These are phyloP conservation scores for Cytospora piceicola DNA, from an alignment of 2,329 filamentous ascomycete species.

Conservation along the genomic window DNA sequence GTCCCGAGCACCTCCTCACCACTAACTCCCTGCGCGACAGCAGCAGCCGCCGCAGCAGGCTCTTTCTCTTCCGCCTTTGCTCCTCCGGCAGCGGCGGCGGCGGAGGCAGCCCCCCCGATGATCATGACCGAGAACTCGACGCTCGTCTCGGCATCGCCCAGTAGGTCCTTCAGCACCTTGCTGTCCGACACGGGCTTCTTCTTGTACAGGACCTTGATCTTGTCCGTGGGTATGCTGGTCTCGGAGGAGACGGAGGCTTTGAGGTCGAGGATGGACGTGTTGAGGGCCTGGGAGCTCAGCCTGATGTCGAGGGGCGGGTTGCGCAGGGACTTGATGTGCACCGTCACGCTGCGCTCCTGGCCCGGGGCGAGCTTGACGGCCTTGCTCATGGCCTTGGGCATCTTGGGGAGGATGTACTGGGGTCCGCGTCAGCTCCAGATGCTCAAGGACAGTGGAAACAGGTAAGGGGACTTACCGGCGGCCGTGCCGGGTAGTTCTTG, in stretches of 20 bases:
- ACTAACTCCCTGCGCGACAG: constrained; percentile 57
- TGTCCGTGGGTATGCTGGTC: constrained; percentile 68
- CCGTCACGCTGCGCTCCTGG: constrained; percentile 56
- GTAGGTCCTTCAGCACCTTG: constrained; percentile 75
- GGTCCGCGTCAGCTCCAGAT: constrained; percentile 21
- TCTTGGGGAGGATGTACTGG: constrained; percentile 74
- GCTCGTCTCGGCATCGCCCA: constrained; percentile 57
- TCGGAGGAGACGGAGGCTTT: constrained; percentile 70
- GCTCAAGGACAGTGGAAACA: background rate
- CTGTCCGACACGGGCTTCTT: constrained; percentile 83
- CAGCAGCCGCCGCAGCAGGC: constrained; percentile 43
- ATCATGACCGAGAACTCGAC: constrained; percentile 81
- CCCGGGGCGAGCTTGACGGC: constrained; percentile 51
- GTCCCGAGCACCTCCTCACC: constrained; percentile 65
- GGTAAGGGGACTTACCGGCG: constrained; percentile 64
- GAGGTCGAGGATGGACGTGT: constrained; percentile 77
- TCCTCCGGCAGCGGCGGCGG: constrained; percentile 38
- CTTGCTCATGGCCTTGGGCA: constrained; percentile 54
- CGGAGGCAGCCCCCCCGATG: constrained; percentile 29
- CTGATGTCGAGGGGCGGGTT: constrained; percentile 72
- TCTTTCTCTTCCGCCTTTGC: constrained; percentile 46
- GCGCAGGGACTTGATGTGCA: constrained; percentile 76
- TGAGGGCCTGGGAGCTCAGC: constrained; percentile 64
- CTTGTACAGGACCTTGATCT: constrained; percentile 83
- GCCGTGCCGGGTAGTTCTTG: constrained; percentile 73